These are phyloP conservation scores for Lipomyces spencermartinsiae DNA, from an alignment of 805 yeast species.

Conservation along the genomic window DNA sequence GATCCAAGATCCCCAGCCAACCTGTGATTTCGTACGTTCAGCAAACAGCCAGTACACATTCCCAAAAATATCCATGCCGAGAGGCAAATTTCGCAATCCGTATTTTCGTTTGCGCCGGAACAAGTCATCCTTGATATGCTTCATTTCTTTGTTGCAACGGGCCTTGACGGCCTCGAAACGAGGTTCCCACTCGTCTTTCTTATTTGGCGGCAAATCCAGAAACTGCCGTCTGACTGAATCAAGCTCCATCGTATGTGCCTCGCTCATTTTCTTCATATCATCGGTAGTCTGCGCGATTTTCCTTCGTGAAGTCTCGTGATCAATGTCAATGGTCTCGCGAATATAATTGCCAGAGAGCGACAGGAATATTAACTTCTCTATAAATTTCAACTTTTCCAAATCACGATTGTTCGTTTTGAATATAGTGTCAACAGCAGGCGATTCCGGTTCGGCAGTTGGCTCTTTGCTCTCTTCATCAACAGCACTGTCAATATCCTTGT, in stretches of 20 bases:
- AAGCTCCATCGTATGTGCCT: conserved; percentile 39
- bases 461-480: neutral
- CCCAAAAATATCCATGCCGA: conserved; percentile 46
- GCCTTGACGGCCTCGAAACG: conserved; percentile 42
- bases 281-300: conserved; percentile 42
- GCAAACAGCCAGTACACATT: conserved; percentile 49
- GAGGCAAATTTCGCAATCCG: conserved; percentile 45
- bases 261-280: conserved; percentile 41
- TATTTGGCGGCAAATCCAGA: conserved; percentile 35
- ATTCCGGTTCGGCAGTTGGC: conserved; percentile 6
- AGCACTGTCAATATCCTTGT: neutral
- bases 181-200: conserved; percentile 41
- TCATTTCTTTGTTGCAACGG: conserved; percentile 40
- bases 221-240: conserved; percentile 38
- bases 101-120: conserved; percentile 43
- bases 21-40: conserved; percentile 43
- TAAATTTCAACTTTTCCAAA: conserved; percentile 41
- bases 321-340: conserved; percentile 45
- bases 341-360: conserved; percentile 47
- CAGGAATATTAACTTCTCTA: conserved; percentile 42
- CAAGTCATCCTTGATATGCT: conserved; percentile 42
- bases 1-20: conserved; percentile 48
- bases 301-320: conserved; percentile 43
- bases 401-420: conserved; percentile 39
- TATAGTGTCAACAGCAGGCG: conserved; percentile 18